Percentiles rank a stretch among this genome's conserved stretches.
Evolutionary conservation across 495 filamentous ascomycete genomes (phyloP).

Genomic region (Elasticomyces elasticus): DNA sequence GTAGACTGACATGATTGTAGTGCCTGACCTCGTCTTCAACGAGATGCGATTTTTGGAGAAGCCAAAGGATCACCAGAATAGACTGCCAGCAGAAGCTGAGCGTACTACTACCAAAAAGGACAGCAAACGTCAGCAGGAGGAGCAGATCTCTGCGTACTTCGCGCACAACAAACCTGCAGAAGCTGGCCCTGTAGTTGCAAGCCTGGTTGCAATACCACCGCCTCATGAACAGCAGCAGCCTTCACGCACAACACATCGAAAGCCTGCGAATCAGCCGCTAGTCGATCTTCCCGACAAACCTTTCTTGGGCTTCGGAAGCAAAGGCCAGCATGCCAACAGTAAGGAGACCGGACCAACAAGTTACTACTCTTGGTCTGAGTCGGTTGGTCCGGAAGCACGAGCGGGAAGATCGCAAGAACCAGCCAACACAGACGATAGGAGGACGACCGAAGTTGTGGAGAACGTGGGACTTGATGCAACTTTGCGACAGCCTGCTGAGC

Average conservation of each 20-base stretch:
- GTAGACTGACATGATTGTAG: conserved; percentile 29
- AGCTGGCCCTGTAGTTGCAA: neutral
- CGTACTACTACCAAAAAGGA: conserved; percentile 24
- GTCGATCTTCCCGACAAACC: conserved; percentile 30
- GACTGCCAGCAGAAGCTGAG: conserved; percentile 1
- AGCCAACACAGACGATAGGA: neutral
- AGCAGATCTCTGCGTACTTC: conserved; percentile 36
- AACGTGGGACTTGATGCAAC: neutral
- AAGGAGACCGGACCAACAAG: conserved; percentile 17
- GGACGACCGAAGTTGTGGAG: neutral
- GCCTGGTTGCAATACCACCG: neutral
- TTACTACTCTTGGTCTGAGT: conserved; percentile 29
- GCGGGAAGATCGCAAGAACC: neutral
- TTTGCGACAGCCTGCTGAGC: neutral
- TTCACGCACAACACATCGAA: neutral
- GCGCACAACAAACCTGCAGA: conserved; percentile 7
- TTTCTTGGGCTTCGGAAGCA: conserved; percentile 29
- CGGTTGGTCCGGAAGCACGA: conserved; percentile 1
- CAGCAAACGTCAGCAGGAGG: conserved; percentile 22
- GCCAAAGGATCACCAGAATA: conserved; percentile 26
- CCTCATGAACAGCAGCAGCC: neutral
- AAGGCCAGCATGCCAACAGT: conserved; percentile 19
- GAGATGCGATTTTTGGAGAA: conserved; percentile 54
- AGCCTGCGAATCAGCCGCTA: neutral
- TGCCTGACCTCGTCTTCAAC: conserved; percentile 57